Evolutionary conservation across 352 stramenopile species (phyloP).

Genomic region (Pythium apleroticum): DNA sequence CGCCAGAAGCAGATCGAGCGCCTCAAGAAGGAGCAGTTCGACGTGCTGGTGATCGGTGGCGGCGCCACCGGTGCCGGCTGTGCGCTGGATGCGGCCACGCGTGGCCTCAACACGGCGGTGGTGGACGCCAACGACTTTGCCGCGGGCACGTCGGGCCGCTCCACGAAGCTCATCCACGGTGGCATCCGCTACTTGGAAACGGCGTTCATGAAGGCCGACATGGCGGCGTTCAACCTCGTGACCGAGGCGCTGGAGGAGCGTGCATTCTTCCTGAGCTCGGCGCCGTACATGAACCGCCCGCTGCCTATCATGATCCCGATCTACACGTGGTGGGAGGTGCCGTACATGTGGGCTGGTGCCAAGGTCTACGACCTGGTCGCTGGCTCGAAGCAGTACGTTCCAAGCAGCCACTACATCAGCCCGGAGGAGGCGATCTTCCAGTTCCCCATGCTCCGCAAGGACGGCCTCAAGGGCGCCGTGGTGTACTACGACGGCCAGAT

Average conservation of each 20-base stretch:
- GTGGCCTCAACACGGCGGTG: constrained; percentile 92
- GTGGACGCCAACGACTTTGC: constrained; percentile 93
- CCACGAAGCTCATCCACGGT: constrained; percentile 96
- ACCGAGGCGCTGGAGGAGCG: constrained; percentile 93
- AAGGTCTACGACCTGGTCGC: constrained; percentile 94
- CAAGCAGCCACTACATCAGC: constrained; percentile 89
- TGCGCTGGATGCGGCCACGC: constrained; percentile 88
- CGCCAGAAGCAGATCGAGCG: constrained; percentile 65
- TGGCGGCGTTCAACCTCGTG: constrained; percentile 89
- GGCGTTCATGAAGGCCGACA: constrained; percentile 93
- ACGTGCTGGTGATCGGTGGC: constrained; percentile 93
- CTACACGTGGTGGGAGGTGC: constrained; percentile 95
- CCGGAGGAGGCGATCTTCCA: constrained; percentile 91
- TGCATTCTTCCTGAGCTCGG: constrained; percentile 90
- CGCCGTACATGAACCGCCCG: constrained; percentile 94
- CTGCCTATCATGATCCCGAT: constrained; percentile 96
- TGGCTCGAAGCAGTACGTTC: constrained; percentile 86
- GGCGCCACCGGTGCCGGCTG: constrained; percentile 92
- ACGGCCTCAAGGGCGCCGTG: constrained; percentile 91
- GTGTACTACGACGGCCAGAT: constrained; percentile 92
- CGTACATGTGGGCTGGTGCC: constrained; percentile 93
- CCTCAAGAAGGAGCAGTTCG: constrained; percentile 90
- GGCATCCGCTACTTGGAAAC: constrained; percentile 95
- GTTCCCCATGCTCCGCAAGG: constrained; percentile 93
- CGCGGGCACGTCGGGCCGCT: constrained; percentile 90